phyloP scores from a whole-genome alignment of 768 basidiomycete species.

The Rhodotorula taiwanensis region DNA sequence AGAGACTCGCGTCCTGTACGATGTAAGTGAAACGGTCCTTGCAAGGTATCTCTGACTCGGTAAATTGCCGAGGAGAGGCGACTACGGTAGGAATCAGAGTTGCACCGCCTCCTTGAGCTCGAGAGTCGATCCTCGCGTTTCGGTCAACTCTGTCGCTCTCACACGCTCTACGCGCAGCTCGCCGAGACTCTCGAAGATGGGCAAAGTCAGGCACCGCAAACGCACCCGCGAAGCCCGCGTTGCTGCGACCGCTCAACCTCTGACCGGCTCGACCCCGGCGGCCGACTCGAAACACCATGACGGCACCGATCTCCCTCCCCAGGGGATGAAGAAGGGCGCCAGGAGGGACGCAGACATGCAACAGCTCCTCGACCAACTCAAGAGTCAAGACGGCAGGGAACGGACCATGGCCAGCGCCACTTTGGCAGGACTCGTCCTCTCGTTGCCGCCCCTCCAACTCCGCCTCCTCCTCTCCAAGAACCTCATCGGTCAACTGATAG shows the following conservation, averaged over 20 bases:
- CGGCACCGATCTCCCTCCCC: not conserved
- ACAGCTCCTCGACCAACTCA: slow-evolving; percentile 31
- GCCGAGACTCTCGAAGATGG: slow-evolving; percentile 3
- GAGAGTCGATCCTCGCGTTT: too few relatives aligned
- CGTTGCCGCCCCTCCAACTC: slow-evolving; percentile 25
- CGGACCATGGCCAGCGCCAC: slow-evolving; percentile 26
- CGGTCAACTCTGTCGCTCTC: too few relatives aligned
- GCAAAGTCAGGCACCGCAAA: slow-evolving; percentile 34
- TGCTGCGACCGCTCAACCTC: slow-evolving; percentile 5
- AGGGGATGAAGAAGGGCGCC: slow-evolving; percentile 19
- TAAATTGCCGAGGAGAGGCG: too few relatives aligned
- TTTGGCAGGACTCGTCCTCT: slow-evolving; percentile 15
- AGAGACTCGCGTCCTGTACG: too few relatives aligned
- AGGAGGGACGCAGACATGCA: slow-evolving; percentile 24
- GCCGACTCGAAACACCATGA: not conserved
- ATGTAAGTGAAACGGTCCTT: too few relatives aligned
- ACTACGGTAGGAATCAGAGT: too few relatives aligned
- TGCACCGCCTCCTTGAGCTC: too few relatives aligned
- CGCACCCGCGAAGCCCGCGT: slow-evolving; percentile 29
- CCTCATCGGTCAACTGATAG: slow-evolving; percentile 35
- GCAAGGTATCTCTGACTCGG: too few relatives aligned
- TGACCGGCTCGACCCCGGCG: slow-evolving; percentile 1
- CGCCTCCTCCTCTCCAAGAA: slow-evolving; percentile 32
- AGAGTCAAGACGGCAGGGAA: slow-evolving; percentile 7
- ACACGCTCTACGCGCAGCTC: too few relatives aligned